These are phyloP conservation scores for Colletotrichum tropicale DNA, from an alignment of 2,329 filamentous ascomycete species.

Conservation along the genomic window DNA sequence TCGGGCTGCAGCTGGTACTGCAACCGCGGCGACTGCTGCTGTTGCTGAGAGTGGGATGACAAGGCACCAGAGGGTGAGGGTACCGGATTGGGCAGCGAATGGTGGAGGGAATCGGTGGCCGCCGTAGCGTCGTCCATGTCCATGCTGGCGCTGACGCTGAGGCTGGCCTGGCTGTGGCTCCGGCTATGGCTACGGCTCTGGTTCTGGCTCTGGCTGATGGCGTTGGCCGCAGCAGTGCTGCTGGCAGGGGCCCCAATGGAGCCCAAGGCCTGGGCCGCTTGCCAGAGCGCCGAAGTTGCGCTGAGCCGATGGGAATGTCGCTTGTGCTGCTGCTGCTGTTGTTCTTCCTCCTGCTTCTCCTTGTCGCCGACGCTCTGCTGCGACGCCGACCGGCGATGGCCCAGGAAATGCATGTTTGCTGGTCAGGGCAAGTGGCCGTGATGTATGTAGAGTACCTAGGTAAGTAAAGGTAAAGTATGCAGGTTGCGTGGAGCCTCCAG, in stretches of 20 bases:
- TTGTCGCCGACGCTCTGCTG: slow-evolving; percentile 12
- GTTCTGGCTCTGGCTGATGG: slow-evolving; percentile 12
- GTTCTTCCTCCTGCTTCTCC: slow-evolving; percentile 6
- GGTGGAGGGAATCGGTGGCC: not conserved
- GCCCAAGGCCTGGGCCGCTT: slow-evolving; percentile 15
- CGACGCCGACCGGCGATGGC: slow-evolving; percentile 15
- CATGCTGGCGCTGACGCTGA: slow-evolving; percentile 14
- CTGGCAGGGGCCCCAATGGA: slow-evolving; percentile 14
- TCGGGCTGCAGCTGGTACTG: not conserved
- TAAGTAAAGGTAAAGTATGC: not conserved
- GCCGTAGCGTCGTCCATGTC: slow-evolving; percentile 19
- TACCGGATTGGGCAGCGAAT: slow-evolving; percentile 9
- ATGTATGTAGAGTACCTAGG: not conserved
- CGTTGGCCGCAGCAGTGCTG: not conserved
- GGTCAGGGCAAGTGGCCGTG: not conserved
- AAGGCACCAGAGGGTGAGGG: not conserved
- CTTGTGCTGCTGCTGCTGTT: slow-evolving; percentile 8
- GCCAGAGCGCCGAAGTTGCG: slow-evolving; percentile 14
- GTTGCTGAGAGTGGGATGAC: not conserved
- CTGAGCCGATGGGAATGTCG: not conserved
- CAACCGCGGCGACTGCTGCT: not conserved
- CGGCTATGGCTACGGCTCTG: slow-evolving; percentile 9
- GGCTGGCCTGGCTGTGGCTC: slow-evolving; percentile 14
- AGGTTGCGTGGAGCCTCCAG: not conserved
- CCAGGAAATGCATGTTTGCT: slow-evolving; percentile 9